These are phyloP conservation scores for Myotisia sp. DNA, from an alignment of 2,329 filamentous ascomycete species.

Conservation along the genomic window DNA sequence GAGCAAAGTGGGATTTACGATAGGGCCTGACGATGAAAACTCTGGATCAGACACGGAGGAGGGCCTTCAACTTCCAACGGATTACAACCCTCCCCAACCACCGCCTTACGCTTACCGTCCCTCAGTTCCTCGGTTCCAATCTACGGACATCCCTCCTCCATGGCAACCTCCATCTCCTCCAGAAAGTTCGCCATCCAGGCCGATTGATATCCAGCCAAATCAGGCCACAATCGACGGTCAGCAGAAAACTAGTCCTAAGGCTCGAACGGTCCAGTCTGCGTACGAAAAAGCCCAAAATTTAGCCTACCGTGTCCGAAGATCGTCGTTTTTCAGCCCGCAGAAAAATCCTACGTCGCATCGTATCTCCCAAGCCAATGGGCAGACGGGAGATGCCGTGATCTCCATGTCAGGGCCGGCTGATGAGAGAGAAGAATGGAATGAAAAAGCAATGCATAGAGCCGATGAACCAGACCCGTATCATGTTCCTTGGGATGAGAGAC, in stretches of 20 bases:
- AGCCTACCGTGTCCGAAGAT: constrained; percentile 21
- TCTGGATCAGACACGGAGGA: too few relatives aligned
- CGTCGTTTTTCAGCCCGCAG: constrained; percentile 13
- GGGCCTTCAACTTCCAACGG: too few relatives aligned
- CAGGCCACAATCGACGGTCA: neutral
- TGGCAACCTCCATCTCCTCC: neutral
- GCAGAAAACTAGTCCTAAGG: constrained; percentile 19
- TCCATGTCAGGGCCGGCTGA: neutral
- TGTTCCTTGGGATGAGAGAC: neutral
- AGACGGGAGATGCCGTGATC: neutral
- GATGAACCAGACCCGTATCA: neutral
- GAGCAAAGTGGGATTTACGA: too few relatives aligned
- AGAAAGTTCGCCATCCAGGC: too few relatives aligned
- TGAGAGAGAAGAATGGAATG: neutral
- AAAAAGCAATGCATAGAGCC: neutral
- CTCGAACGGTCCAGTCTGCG: constrained; percentile 21
- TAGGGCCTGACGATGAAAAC: too few relatives aligned
- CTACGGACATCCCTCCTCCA: neutral
- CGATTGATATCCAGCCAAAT: too few relatives aligned
- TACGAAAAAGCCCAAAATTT: constrained; percentile 23
- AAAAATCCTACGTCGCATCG: neutral
- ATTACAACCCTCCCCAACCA: too few relatives aligned
- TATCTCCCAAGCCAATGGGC: neutral
- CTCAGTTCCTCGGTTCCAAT: constrained; percentile 1
- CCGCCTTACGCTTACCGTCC: constrained; percentile 1